Evolutionary conservation across 2,329 filamentous ascomycete genomes (phyloP).

Genomic region (Ustilaginoidea virens): DNA sequence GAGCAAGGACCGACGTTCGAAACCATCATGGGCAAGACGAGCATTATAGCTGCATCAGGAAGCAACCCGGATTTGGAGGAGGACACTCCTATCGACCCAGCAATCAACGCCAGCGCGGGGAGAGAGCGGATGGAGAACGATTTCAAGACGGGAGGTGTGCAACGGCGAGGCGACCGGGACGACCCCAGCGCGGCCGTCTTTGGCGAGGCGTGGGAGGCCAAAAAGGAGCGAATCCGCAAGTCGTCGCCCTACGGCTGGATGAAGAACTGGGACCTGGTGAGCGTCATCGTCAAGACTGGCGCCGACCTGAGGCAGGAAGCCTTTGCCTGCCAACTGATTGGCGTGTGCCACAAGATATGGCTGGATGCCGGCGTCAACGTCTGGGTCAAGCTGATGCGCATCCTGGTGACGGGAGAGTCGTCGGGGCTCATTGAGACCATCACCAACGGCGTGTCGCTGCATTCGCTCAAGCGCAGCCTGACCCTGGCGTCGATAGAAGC

Average conservation of each 20-base stretch:
- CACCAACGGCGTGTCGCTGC: constrained; percentile 74
- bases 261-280: constrained; percentile 80
- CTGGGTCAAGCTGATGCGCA: constrained; percentile 84
- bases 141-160: constrained; percentile 70
- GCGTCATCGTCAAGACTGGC: constrained; percentile 78
- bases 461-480: constrained; percentile 69
- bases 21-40: constrained; percentile 62
- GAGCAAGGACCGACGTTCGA: constrained; percentile 66
- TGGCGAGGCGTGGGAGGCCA: constrained; percentile 72
- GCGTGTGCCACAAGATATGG: constrained; percentile 72
- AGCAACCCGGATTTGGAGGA: constrained; percentile 38
- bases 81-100: constrained; percentile 32
- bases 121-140: constrained; percentile 81
- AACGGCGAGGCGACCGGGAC: constrained; percentile 66
- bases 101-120: constrained; percentile 54
- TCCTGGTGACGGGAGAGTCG: constrained; percentile 71
- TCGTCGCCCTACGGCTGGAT: constrained; percentile 78
- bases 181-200: constrained; percentile 78
- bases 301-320: constrained; percentile 72
- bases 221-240: constrained; percentile 70
- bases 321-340: constrained; percentile 73
- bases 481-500: constrained; percentile 61
- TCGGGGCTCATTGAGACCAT: constrained; percentile 79
- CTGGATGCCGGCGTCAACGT: constrained; percentile 57
- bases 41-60: constrained; percentile 26